Conservation (phyloP, 371 early-diverging fungal species). For the Haplosporangium sp. region DNA sequence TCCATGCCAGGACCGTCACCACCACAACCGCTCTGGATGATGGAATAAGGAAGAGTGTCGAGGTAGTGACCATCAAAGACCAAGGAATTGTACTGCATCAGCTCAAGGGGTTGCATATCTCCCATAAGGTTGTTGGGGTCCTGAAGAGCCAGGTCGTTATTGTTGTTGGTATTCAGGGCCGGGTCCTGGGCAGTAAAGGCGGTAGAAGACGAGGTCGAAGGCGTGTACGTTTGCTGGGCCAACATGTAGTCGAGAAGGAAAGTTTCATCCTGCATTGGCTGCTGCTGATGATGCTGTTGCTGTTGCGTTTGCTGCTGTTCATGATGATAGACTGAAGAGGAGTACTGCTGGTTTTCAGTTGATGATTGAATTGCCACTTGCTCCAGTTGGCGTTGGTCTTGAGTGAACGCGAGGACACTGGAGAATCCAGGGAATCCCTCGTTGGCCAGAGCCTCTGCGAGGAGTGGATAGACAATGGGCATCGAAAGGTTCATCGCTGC, state of each 20-base stretch:
- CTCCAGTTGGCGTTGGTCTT: constrained; percentile 49
- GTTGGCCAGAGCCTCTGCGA: constrained; percentile 44
- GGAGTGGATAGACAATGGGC: constrained; percentile 32
- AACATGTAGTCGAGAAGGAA: constrained; percentile 28
- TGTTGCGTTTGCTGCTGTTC: constrained; percentile 10
- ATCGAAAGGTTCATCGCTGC: constrained; percentile 7
- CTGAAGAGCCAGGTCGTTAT: constrained; percentile 18
- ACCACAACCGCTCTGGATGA: constrained; percentile 34
- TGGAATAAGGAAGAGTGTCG: constrained; percentile 24
- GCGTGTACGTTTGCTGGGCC: constrained; percentile 28
- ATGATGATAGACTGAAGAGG: constrained; percentile 18
- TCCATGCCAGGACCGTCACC: constrained; percentile 32
- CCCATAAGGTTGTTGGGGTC: constrained; percentile 28
- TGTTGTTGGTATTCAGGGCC: constrained; percentile 10
- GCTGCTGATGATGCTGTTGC: constrained; percentile 19
- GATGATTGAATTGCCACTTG: constrained; percentile 25
- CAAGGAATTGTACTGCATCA: constrained; percentile 47
- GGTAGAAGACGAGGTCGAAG: constrained; percentile 16
- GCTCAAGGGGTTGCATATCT: constrained; percentile 33
- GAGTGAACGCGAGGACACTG: constrained; percentile 30
- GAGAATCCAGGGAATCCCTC: constrained; percentile 47
- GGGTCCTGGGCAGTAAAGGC: constrained; percentile 10
- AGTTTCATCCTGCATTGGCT: constrained; percentile 17
- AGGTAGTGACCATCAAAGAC: constrained; percentile 31
- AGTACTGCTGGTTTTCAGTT: constrained; percentile 23